Evolutionary conservation across 2,329 filamentous ascomycete species (phyloP).

Genomic region (Penicillium sp.): DNA sequence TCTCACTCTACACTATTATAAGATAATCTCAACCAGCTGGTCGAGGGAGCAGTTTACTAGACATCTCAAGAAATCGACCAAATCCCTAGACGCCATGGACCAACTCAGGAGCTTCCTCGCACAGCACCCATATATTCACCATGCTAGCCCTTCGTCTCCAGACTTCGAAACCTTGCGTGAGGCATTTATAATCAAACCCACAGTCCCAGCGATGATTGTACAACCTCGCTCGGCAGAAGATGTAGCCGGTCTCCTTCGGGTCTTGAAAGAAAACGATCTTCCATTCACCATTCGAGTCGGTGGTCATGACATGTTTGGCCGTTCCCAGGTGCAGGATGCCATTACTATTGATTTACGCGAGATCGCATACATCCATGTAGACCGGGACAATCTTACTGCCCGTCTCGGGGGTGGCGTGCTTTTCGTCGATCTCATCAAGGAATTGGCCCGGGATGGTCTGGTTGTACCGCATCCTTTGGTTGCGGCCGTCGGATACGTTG

Average conservation of each 20-base stretch:
- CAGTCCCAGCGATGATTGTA: constrained; percentile 20
- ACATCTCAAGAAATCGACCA: not conserved
- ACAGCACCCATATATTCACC: constrained; percentile 13
- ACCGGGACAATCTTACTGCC: constrained; percentile 28
- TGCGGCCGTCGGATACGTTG: constrained; percentile 36
- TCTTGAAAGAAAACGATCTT: constrained; percentile 17
- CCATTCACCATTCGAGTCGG: constrained; percentile 34
- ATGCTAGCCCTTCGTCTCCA: constrained; percentile 9
- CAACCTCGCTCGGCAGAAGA: constrained; percentile 28
- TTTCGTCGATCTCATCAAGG: constrained; percentile 25
- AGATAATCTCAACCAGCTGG: not conserved
- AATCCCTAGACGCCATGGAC: constrained; percentile 2
- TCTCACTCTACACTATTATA: too few species aligned
- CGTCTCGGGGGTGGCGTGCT: constrained; percentile 39
- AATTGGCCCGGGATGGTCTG: constrained; percentile 30
- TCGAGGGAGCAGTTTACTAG: too few species aligned
- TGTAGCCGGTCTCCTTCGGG: constrained; percentile 22
- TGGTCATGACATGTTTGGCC: constrained; percentile 38
- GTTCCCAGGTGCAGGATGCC: constrained; percentile 30
- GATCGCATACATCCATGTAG: constrained; percentile 32
- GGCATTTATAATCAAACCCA: constrained; percentile 13
- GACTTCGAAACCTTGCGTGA: constrained; percentile 11
- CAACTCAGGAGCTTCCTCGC: constrained; percentile 11
- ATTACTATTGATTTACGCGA: constrained; percentile 41
- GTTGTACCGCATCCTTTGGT: constrained; percentile 24